Evolutionary conservation across 345 rosid genomes (phyloP).

Genomic region (Gossypium mustelinum): DNA sequence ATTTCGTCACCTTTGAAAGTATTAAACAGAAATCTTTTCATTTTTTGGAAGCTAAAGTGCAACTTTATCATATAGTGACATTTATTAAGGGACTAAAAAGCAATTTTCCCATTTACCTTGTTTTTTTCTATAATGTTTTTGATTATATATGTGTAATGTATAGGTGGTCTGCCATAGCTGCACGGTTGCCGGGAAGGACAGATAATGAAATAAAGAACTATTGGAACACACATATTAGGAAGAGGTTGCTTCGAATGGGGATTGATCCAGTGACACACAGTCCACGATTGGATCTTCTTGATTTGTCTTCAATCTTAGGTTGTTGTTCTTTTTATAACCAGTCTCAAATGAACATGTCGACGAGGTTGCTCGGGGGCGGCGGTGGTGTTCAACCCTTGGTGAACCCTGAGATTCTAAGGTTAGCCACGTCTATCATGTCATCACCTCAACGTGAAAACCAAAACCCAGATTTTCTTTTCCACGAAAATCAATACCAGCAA

Average conservation of each 20-base stretch:
- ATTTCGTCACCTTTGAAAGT: too few species aligned
- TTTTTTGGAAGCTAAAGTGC: too few species aligned
- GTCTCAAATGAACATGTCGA: constrained; percentile 43
- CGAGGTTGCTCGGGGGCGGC: constrained; percentile 37
- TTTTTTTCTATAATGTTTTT: neutral
- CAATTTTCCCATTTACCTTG: too few species aligned
- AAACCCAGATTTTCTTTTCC: constrained; percentile 13
- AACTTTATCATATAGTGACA: too few species aligned
- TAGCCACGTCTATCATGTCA: constrained; percentile 37
- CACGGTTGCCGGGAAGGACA: constrained; percentile 78
- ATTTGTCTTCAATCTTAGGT: constrained; percentile 52
- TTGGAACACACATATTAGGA: constrained; percentile 82
- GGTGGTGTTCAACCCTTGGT: constrained; percentile 25
- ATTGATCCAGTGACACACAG: constrained; percentile 84
- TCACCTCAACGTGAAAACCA: constrained; percentile 27
- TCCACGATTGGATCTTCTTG: constrained; percentile 70
- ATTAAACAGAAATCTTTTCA: too few species aligned
- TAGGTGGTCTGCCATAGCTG: constrained; percentile 84
- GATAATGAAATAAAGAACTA: constrained; percentile 78
- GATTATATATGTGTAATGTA: neutral
- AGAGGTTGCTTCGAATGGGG: constrained; percentile 73
- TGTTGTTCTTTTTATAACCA: constrained; percentile 45
- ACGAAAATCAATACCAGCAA: constrained; percentile 21
- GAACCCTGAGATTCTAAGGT: constrained; percentile 40
- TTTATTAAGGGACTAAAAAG: too few species aligned